Base-by-base conservation (phyloP, 139 green algal genomes). In the Chlorella sp. region DNA sequence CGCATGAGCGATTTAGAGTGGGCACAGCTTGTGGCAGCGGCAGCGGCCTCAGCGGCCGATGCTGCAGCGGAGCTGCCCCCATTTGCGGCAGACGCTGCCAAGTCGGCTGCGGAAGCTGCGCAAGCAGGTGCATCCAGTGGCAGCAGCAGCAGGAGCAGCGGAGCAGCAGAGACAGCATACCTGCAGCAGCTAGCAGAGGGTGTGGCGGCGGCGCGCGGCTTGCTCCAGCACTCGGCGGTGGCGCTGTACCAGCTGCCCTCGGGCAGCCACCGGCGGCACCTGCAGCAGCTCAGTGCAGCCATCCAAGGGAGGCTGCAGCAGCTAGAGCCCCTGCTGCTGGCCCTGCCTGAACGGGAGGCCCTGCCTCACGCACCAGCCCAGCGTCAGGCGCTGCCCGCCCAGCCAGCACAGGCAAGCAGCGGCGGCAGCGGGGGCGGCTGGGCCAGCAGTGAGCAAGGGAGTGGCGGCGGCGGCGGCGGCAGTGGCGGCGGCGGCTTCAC, bases 241-340 rank as follows among this genome's bases (percentile, higher is more conserved):
- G 32, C 64, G 44, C 58, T 65, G n/a, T 68, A 69, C 20, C 48
- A 38, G 58, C 76, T 88, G 84, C 79, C 64, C 32, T 46, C 62
- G 24, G 65, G 84, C 41, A 65, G 64, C 1, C 26, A 26, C 17
- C 44, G 76, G 6, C 73, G 74, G 44, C 65, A 80, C n/a, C 79
- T 88, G 64, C 43, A 46, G 58, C 60, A 78, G 65, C 64, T 85
- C 7, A 36, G 44, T 36, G 76, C 34, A 2, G 32, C 16, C 4
- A 20, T 85, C 11, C 76, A 84, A 67, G 43, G 22, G n/a, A 44
- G n/a, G 56, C 19, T 85, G n/a, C 65, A 38, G 5, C 32, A 65
- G n/a, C 79, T 88, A 9, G 76, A 85, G 41, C 76, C 54, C 20
- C 56, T 88, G 79, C 70, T 88, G 70, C 56, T 85, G 60, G 76